Evolutionary conservation across 495 filamentous ascomycete genomes (phyloP).

Genomic region (Aspergillus sclerotiicarbonarius): DNA sequence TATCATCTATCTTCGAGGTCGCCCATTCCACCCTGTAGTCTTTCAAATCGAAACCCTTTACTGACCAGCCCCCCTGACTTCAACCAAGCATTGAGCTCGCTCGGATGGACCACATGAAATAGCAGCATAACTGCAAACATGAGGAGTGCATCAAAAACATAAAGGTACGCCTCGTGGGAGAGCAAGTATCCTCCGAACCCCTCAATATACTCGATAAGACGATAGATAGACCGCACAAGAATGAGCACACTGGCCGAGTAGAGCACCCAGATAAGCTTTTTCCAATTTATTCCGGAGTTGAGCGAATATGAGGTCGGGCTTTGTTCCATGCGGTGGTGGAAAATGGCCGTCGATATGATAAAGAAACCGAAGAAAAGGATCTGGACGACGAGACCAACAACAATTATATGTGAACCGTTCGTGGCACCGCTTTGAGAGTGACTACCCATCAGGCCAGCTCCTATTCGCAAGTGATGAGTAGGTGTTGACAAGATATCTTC

Average conservation of each 20-base stretch:
- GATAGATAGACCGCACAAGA: slow-evolving; percentile 59
- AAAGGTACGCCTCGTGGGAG: slow-evolving; percentile 56
- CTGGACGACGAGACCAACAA: slow-evolving; percentile 38
- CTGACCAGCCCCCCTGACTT: neutral
- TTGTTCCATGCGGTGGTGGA: slow-evolving; percentile 30
- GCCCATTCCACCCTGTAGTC: neutral
- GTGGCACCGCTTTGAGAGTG: slow-evolving; percentile 9
- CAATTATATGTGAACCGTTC: slow-evolving; percentile 40
- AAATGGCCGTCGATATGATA: slow-evolving; percentile 26
- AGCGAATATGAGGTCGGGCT: slow-evolving; percentile 21
- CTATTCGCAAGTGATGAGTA: neutral
- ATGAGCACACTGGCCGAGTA: slow-evolving; percentile 54
- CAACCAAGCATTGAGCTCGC: slow-evolving; percentile 6
- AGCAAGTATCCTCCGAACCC: slow-evolving; percentile 51
- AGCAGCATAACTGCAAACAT: slow-evolving; percentile 54
- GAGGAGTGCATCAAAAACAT: slow-evolving; percentile 59
- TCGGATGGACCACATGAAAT: slow-evolving; percentile 39
- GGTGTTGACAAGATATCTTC: neutral
- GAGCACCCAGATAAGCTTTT: slow-evolving; percentile 42
- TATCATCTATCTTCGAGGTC: neutral
- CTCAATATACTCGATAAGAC: slow-evolving; percentile 59
- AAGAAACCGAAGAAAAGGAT: slow-evolving; percentile 43
- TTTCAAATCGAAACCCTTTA: neutral
- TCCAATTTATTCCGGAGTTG: slow-evolving; percentile 21
- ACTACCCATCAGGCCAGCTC: slow-evolving; percentile 16